Base-by-base conservation (phyloP, 805 yeast genomes). In the Monosporozyma siamensis region DNA sequence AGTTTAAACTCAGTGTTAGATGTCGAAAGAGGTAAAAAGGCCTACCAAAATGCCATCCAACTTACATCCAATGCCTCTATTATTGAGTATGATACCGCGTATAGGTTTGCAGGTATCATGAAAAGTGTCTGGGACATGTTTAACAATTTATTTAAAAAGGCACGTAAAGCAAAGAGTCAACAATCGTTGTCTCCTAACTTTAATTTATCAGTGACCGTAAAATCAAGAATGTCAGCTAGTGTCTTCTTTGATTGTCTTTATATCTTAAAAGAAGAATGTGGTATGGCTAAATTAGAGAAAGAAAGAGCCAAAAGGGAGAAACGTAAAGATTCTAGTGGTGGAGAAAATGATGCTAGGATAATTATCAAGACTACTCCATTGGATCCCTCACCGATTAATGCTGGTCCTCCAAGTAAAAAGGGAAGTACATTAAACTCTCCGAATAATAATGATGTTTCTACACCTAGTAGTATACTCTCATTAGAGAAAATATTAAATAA, bases 91-190 rank as follows among this genome's bases (percentile, higher is more conserved):
- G 98, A 90, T 56, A 80, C 90, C 70, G 87, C 97, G 0, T 86
- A 84, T 59, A 74, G 97, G 50, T 84, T 95, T 0, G 79, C 95
- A 36, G 96, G 95, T 7, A 86, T 92, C 46, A 86, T 90, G 92
- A 75, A 82, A 54, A 88, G 88, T 56, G 80, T 88, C 69, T 90
- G 98, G 98, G 85, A 82, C 46, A 69, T 88, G 46, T 84, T 84
- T 61, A 74, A 80, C 40, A 72, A 81, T 4, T 65, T 88, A 49
- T 75, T 78, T 48, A 80, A 75, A 34, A 76, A 62, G 61, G 47
- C 50, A 12, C 43, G 43, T 15, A 3, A 27, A 18, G 23, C 6
- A 5, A 40, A 14, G 12, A 12, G 39, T 43, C 23, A 32, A 7
- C 10, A 24, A 23, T 34, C 43, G n/a, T 29, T 37, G 12, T 10